These are phyloP conservation scores for Rhododendron vialii DNA, from an alignment of 148 eudicot species.

Conservation along the genomic window DNA sequence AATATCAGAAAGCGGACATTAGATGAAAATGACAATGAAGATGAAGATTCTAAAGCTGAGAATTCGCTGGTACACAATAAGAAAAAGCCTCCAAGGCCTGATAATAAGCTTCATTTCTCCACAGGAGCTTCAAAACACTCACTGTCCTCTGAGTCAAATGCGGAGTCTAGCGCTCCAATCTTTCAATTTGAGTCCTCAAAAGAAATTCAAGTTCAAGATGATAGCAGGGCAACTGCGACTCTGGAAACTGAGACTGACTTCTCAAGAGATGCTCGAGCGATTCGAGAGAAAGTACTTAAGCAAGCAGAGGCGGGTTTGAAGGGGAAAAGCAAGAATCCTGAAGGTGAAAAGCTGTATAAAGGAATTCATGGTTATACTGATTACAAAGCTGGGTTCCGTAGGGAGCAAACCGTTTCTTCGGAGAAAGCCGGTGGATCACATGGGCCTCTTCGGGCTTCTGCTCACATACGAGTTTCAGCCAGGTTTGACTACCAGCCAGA, in stretches of 20 bases:
- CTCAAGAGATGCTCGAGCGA: slow-evolving; percentile 73
- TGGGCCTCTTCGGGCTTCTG: slow-evolving; percentile 94
- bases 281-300: slow-evolving; percentile 77
- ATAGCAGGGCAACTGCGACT: slow-evolving; percentile 89
- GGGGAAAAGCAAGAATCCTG: slow-evolving; percentile 45
- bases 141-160: slow-evolving; percentile 26
- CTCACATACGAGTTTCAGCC: slow-evolving; percentile 86
- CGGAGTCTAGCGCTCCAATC: slow-evolving; percentile 28
- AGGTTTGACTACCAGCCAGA: slow-evolving; percentile 97
- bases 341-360: slow-evolving; percentile 69
- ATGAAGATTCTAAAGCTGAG: slow-evolving; percentile 35
- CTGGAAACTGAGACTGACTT: slow-evolving; percentile 89
- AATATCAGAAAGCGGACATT: slow-evolving; percentile 64
- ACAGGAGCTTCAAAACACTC: slow-evolving; percentile 44
- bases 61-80: slow-evolving; percentile 28
- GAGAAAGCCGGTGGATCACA: slow-evolving; percentile 95
- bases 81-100: slow-evolving; percentile 40
- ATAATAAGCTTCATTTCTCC: slow-evolving; percentile 63
- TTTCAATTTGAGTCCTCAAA: slow-evolving; percentile 82
- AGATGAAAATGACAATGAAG: slow-evolving; percentile 39
- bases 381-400: slow-evolving; percentile 88
- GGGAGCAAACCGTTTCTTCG: slow-evolving; percentile 80
- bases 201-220: slow-evolving; percentile 70
- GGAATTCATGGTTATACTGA: slow-evolving; percentile 84
- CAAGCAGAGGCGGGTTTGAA: slow-evolving; percentile 69